Base-by-base conservation (phyloP, 1,284 basidiomycete species). In the Anthracocystis panici-leucophaei region DNA sequence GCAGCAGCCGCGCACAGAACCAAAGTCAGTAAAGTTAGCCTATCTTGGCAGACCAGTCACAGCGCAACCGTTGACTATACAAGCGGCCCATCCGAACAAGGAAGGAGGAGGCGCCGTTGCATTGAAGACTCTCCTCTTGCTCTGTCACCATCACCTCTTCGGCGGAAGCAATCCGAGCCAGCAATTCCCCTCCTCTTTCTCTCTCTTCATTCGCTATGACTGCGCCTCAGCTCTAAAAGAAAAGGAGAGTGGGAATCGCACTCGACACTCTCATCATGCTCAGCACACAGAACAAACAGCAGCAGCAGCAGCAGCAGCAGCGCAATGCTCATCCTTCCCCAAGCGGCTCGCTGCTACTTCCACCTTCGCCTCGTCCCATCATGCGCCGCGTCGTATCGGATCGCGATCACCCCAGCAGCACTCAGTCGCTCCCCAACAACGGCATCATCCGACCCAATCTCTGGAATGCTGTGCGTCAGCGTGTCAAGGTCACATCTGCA, bases 401-500 rank as follows among this genome's bases (percentile, higher is more conserved):
- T 27, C 62, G 68, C 23, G 69, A 72, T 21, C 54, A 71, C 25
- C 65, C 64, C n/a, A 54, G 33, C 42, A 76, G 69, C 57, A 66
- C 58, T 0, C 69, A 68, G 31, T 72, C 69, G 40, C 65, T 72
- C 7, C 69, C 74, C 7, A 16, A 41, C 20, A 44, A 50, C 35
- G 57, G 74, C 44, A 76, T 56, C 14, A 33, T 72, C 16, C 56
- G 52, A 4, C 58, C 62, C 10, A 68, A 56, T 9, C 74, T 76
- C 10, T 76, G 74, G 65, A 61, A 69, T 20, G 62, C 74, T 14
- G 74, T 76, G 3, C 65, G 74, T 46, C 65, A 67, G 35, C 65
- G 74, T 29, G 65, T 76, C n/a, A 58, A 62, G 1, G 74, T 72
- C 48, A 56, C 69, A 1, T 67, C 74, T 0, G 74, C 74, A 1